Percentiles rank a stretch among this genome's conserved stretches.
These are phyloP conservation scores for Ceratocystis diversiconidia DNA, from an alignment of 2,329 filamentous ascomycete genomes.

Conservation along the genomic window DNA sequence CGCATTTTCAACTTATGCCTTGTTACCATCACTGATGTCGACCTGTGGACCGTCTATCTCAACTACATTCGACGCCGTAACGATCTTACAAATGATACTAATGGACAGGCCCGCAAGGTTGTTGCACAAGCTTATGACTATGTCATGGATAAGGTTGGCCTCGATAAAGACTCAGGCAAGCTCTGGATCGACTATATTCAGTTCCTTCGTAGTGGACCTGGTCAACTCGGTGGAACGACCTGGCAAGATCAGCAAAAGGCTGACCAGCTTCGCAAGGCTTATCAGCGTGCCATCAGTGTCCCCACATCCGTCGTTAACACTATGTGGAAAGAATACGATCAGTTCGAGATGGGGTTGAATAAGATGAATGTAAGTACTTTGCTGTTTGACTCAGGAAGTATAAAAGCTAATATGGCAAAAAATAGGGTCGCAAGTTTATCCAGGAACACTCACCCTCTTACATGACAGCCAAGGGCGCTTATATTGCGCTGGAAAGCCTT, in stretches of 20 bases:
- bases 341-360: constrained; percentile 87
- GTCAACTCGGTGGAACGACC: constrained; percentile 64
- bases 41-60: constrained; percentile 84
- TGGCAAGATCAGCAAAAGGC: constrained; percentile 99
- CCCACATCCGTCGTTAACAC: constrained; percentile 71
- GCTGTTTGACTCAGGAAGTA: not conserved
- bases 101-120: constrained; percentile 60
- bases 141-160: constrained; percentile 74
- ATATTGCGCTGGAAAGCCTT: constrained; percentile 80
- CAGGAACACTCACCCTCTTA: constrained; percentile 87
- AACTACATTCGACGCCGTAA: constrained; percentile 89
- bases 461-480: constrained; percentile 88
- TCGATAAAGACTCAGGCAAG: constrained; percentile 76
- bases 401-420: not conserved
- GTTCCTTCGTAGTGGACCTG: constrained; percentile 79
- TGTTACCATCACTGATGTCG: constrained; percentile 63
- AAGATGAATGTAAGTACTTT: constrained; percentile 60
- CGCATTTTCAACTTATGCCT: constrained; percentile 71
- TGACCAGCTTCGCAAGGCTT: constrained; percentile 81
- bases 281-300: constrained; percentile 76
- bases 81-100: constrained; percentile 64
- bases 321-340: constrained; percentile 95
- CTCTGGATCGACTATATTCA: constrained; percentile 94
- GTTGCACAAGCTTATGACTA: constrained; percentile 85
- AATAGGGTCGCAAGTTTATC: constrained; percentile 80